Evolutionary conservation across 2,329 filamentous ascomycete species (phyloP).

Genomic region (Mollisiaceae sp.): DNA sequence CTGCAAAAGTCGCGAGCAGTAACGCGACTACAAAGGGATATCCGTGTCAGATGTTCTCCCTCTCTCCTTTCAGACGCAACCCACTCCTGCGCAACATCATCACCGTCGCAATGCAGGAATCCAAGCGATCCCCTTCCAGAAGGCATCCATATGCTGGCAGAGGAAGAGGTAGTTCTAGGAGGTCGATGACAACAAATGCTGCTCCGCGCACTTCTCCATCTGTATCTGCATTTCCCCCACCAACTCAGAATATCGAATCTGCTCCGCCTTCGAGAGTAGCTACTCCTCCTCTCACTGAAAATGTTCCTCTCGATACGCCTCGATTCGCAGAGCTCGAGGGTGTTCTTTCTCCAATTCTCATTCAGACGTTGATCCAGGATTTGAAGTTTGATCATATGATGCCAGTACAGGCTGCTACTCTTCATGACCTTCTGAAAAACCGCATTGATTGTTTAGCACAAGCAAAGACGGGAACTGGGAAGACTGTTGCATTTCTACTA

Average conservation of each 20-base stretch:
- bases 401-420: conserved; percentile 85
- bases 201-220: conserved; percentile 30
- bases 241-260: background rate
- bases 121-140: conserved; percentile 32
- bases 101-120: conserved; percentile 32
- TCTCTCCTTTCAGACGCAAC: conserved; percentile 28
- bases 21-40: background rate
- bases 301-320: conserved; percentile 51
- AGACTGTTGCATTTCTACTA: conserved; percentile 91
- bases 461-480: conserved; percentile 95
- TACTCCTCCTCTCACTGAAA: conserved; percentile 45
- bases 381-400: conserved; percentile 89
- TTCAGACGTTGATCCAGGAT: conserved; percentile 66
- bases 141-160: conserved; percentile 27
- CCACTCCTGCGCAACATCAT: conserved; percentile 29
- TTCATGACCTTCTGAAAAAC: conserved; percentile 73
- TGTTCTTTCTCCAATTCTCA: conserved; percentile 52
- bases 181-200: conserved; percentile 31
- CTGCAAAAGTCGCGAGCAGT: conserved; percentile 2
- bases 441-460: conserved; percentile 80
- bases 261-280: conserved; percentile 44
- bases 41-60: conserved; percentile 25
- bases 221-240: conserved; percentile 10
- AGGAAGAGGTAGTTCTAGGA: conserved; percentile 15
- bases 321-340: conserved; percentile 53